Percentiles rank a stretch among this genome's conserved stretches.
Evolutionary conservation across 805 yeast genomes (phyloP).

Genomic region (Metschnikowia continentalis): DNA sequence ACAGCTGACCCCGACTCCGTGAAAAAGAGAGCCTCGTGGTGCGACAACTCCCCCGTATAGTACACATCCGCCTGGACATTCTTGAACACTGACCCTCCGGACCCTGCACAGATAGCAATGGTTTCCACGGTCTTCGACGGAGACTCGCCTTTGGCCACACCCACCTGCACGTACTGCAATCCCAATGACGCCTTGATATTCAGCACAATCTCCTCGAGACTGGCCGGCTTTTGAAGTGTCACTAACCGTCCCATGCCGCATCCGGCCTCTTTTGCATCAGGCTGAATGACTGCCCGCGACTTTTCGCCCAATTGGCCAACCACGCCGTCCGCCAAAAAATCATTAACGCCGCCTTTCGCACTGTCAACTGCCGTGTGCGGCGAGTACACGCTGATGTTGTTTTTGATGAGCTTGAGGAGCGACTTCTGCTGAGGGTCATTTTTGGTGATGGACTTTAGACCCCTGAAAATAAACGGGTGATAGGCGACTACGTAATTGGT

Average conservation of each 20-base stretch:
- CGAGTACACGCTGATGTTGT: slow-evolving; percentile 82
- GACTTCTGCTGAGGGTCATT: slow-evolving; percentile 78
- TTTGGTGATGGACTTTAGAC: slow-evolving; percentile 66
- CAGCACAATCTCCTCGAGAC: slow-evolving; percentile 42
- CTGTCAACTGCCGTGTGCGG: slow-evolving; percentile 98
- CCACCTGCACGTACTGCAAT: slow-evolving; percentile 60
- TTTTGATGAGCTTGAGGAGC: slow-evolving; percentile 63
- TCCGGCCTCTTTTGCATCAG: slow-evolving; percentile 40
- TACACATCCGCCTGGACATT: slow-evolving; percentile 63
- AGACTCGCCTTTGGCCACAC: slow-evolving; percentile 25
- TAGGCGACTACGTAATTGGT: slow-evolving; percentile 72
- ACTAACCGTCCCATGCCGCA: slow-evolving; percentile 85
- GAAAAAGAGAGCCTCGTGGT: slow-evolving; percentile 77
- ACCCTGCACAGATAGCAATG: slow-evolving; percentile 92
- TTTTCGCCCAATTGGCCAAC: slow-evolving; percentile 23
- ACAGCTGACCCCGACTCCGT: slow-evolving; percentile 71
- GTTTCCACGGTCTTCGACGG: slow-evolving; percentile 34
- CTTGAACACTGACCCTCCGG: slow-evolving; percentile 76
- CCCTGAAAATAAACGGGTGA: slow-evolving; percentile 89
- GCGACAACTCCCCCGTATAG: slow-evolving; percentile 91
- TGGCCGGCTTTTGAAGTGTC: slow-evolving; percentile 39
- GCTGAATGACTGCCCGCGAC: slow-evolving; percentile 39
- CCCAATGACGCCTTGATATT: slow-evolving; percentile 52
- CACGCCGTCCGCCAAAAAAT: slow-evolving; percentile 73
- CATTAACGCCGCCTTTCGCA: slow-evolving; percentile 89